phyloP scores from a whole-genome alignment of 2,329 filamentous ascomycete genomes.

The Trichophaea hybrida region DNA sequence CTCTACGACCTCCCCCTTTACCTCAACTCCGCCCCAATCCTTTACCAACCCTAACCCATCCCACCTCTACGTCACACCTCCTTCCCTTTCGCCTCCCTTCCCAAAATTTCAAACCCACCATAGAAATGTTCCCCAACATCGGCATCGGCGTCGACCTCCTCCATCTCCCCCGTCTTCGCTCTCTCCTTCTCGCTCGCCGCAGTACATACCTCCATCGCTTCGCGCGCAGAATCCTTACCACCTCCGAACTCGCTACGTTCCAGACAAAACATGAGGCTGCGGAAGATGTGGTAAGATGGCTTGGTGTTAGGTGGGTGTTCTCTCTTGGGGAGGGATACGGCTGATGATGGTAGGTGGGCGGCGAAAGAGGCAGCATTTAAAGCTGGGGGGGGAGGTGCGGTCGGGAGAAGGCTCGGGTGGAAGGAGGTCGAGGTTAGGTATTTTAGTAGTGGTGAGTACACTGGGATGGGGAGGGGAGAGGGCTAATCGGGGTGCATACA shows the following conservation, averaged over 20 bases:
- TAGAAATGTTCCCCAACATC: constrained; percentile 19
- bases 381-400: constrained; percentile 10
- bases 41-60: neutral
- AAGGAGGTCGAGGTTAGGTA: constrained; percentile 20
- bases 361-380: constrained; percentile 28
- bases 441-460: constrained; percentile 11
- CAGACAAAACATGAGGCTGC: neutral
- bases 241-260: constrained; percentile 14
- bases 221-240: constrained; percentile 23
- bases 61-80: neutral
- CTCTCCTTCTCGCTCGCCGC: constrained; percentile 20
- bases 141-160: constrained; percentile 27
- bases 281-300: constrained; percentile 12
- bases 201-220: constrained; percentile 18
- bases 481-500: constrained; percentile 13
- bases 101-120: neutral
- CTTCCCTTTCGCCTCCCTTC: neutral
- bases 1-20: neutral
- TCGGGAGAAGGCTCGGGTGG: constrained; percentile 15
- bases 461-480: neutral
- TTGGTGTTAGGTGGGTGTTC: constrained; percentile 19
- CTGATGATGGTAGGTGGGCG: constrained; percentile 16
- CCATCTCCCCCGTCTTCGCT: constrained; percentile 24
- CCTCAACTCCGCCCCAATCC: neutral
- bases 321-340: neutral